Base-by-base conservation (phyloP, 1,284 basidiomycete species). In the Puccinia triticina region DNA sequence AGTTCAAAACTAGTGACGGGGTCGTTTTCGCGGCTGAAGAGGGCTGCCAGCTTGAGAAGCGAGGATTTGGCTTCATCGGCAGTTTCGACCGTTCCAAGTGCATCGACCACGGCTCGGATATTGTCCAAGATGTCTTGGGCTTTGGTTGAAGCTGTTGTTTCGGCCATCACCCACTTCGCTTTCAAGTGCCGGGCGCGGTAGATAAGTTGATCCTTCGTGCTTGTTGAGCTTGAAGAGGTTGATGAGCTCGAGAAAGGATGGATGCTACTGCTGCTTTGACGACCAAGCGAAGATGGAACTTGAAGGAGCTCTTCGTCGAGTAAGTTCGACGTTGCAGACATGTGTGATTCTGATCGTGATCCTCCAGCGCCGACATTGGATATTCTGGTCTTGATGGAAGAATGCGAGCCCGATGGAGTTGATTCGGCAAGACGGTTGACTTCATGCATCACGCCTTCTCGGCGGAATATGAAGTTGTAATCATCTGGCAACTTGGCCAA, bases 1-100 rank as follows among this genome's bases (percentile, higher is more conserved):
- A 99, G 88, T 88, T 99, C 97, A 85, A 98, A 99, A 87, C 95
- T 97, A 0, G 96, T 98, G 16, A 98, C 91, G 14, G 94, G 93
- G 55, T 88, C 87, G 29, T 87, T 87, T 67, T 85, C 89, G n/a
- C 92, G 92, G 0, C 92, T 89, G 86, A 99, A 96, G 66, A 95
- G 89, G 21, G 90, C 89, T 0, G 93, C 93, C 29, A 98, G 89
- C 83, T 92, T 91, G 80, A 89, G 89, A 34, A 97, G 88, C 16
- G 91, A 90, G 50, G 90, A 90, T 34, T 89, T 87, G n/a, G 93
- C 87, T 46, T 91, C 90, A 84, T 90, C 90, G 86, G 93, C 92
- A n/a, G 90, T 89, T 0, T 91, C 89, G 53, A 90, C 88, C 7
- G 88, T 87, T 21, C 90, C 89, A 8, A 96, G 89, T 66, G 89